Percentiles rank a stretch among this genome's conserved stretches.
phyloP scores from a whole-genome alignment of 768 basidiomycete species.

The Mycena galericulata region DNA sequence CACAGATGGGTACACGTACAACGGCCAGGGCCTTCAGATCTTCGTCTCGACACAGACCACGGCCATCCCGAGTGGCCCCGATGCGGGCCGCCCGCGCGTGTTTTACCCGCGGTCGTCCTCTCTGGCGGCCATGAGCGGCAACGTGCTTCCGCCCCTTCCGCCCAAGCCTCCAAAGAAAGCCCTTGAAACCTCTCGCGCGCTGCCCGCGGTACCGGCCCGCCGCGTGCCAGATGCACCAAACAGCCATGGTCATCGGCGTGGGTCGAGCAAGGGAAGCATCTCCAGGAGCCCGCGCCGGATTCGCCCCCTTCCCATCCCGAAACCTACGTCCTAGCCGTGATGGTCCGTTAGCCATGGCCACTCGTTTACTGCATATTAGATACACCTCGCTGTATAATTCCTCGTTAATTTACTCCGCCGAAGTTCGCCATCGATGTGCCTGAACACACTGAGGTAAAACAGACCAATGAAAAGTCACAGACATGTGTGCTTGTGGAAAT shows the following conservation, averaged over 20 bases:
- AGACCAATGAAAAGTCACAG: too few species aligned
- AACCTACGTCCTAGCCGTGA: background rate
- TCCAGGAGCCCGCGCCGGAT: background rate
- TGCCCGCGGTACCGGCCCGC: slow-evolving; percentile 14
- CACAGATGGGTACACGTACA: background rate
- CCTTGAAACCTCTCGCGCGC: slow-evolving; percentile 1
- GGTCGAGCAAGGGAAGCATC: background rate
- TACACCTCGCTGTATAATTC: too few species aligned
- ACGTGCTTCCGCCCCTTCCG: background rate
- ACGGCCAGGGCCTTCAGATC: slow-evolving; percentile 16
- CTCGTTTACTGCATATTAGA: too few species aligned
- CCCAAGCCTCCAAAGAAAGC: background rate
- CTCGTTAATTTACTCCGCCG: too few species aligned
- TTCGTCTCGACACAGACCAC: slow-evolving; percentile 30
- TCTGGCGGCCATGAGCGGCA: background rate
- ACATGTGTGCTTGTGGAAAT: too few species aligned
- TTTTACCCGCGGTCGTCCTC: slow-evolving; percentile 35
- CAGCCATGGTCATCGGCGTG: background rate
- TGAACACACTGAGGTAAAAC: too few species aligned
- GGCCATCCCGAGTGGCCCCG: slow-evolving; percentile 21
- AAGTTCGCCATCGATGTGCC: too few species aligned
- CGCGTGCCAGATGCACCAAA: background rate
- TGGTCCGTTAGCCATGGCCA: too few species aligned
- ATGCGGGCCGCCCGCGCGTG: slow-evolving; percentile 26
- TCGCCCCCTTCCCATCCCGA: slow-evolving; percentile 25